Conservation (phyloP, 2,329 filamentous ascomycete genomes). For the Colletotrichum caudatum region DNA sequence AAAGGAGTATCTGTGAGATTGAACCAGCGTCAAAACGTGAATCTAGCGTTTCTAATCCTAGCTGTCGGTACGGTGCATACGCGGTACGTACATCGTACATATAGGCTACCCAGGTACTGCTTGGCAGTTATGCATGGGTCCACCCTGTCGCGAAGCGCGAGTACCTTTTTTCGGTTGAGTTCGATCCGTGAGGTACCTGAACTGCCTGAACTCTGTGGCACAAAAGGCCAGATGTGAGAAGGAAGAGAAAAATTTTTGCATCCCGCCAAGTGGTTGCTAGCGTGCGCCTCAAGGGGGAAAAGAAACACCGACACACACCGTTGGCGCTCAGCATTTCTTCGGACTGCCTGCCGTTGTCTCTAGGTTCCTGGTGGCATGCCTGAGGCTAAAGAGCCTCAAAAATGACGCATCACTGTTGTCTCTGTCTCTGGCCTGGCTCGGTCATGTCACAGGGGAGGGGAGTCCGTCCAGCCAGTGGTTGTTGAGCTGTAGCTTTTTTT, state of each 20-base stretch:
- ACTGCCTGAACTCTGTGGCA: not conserved
- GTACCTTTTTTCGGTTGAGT: conserved; percentile 11
- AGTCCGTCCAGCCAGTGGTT: not conserved
- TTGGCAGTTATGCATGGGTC: conserved; percentile 23
- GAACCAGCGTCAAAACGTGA: conserved; percentile 35
- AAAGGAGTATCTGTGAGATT: conserved; percentile 39
- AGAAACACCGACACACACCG: conserved; percentile 31
- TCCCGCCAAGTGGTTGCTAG: conserved; percentile 7
- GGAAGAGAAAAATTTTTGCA: conserved; percentile 1
- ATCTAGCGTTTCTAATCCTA: conserved; percentile 38
- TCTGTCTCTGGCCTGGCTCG: not conserved
- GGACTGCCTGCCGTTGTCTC: conserved; percentile 18
- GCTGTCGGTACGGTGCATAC: conserved; percentile 28
- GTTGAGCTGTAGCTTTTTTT: conserved; percentile 27
- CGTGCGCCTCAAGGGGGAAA: conserved; percentile 3
- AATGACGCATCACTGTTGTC: conserved; percentile 37
- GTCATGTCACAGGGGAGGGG: not conserved
- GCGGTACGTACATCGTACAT: conserved; percentile 5
- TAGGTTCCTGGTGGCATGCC: conserved; percentile 19
- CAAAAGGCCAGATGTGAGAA: not conserved
- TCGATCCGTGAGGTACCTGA: conserved; percentile 2
- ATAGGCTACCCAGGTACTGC: too few relatives aligned
- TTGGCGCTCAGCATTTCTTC: conserved; percentile 23
- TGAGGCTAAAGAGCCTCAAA: conserved; percentile 40
- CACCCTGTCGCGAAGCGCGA: conserved; percentile 7